Evolutionary conservation across 1,284 basidiomycete genomes (phyloP), one percentile per base, ranked within the genome.

Genomic region (Hortiboletus rubellus): DNA sequence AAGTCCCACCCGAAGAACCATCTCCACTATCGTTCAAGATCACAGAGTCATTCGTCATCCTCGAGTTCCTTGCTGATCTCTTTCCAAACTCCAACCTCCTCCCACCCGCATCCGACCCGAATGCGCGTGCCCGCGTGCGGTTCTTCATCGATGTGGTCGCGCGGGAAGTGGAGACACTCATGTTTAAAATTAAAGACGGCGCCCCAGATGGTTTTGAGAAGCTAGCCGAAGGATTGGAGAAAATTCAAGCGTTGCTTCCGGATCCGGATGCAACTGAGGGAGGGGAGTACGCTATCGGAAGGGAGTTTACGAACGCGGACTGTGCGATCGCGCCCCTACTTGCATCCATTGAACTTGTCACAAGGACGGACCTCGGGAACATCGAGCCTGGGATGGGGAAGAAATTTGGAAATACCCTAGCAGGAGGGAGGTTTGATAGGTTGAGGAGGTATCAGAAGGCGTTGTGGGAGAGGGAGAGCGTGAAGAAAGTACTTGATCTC

Each of bases 31-130:
- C 84, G 0, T 63, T 68, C 52, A 86, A 86, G 72, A 69, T 89
- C 59, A 76, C 81, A 11, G 86, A 89, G 65, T 86, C 85, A 2
- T 75, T 80, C 27, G 76, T 87, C 41, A 76, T 87, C 52, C 72
- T 87, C 55, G 84, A 87, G 66, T 85, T 88, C 71, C 65, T 86
- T 49, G 81, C 82, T 7, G 84, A 87, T 63, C 66, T 85, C 42
- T 81, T 71, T 66, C 82, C 81, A 0, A 59, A 75, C 14, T 73
- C 76, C 0, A 54, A 57, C 8, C 74, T 86, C 22, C 76, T 86
- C 14, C 84, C 85, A 0, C 48, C 52, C 1, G 14, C 15, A 3
- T 69, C 74, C 9, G 79, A 85, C 64, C 82, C 84, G 1, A 76
- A 84, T 30, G 64, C 69, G 10, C 81, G 83, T 18, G 86, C 86